Base-by-base conservation (phyloP, 345 rosid species). In the Durio zibethinus region DNA sequence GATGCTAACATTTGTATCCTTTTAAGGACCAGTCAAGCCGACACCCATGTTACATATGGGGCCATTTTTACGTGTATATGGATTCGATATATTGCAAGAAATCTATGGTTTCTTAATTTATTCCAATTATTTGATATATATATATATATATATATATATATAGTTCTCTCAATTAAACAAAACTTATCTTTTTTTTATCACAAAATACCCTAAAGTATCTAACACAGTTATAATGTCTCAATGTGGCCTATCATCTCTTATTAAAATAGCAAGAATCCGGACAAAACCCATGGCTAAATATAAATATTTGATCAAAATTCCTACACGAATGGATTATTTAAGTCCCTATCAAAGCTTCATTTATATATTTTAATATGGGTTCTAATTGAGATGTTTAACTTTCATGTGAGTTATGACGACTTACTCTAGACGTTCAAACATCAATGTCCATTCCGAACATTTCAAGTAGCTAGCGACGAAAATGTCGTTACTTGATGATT, bases 11-110 rank as follows among this genome's bases (percentile, higher is more conserved):
- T 42, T 31, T 80, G 76, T 76, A 59, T 47, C 67, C 50, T 62
- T 35, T 21, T 38, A 38, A 70, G 35, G 92, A 85, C 90, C 78
- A 72, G 94, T 88, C 94, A 90, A 88, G 79, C 89, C 87, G 90
- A 88, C 94, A 88, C 72, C 66, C 27, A 67, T 21, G 50, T 71
- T 83, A 76, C 86, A 81, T 33, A 67, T 85, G 90, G 92, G 90
- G 79, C 94, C 89, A 70, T 80, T 74, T 71, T 83, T 89, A 87
- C 92, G 90, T 87, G 89, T 80, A 31, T n/a, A 65, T 81, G 64
- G 35, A 76, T 82, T 31, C 79, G 33, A 62, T 33, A 62, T 62
- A 85, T 86, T 79, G 76, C 80, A 78, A 67, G 40, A 67, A 78
- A 83, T 79, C 77, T 67, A 78, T 53, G 76, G 66, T 53, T 75